phyloP scores from a whole-genome alignment of 495 filamentous ascomycete species.

The Cairneyella variabilis region DNA sequence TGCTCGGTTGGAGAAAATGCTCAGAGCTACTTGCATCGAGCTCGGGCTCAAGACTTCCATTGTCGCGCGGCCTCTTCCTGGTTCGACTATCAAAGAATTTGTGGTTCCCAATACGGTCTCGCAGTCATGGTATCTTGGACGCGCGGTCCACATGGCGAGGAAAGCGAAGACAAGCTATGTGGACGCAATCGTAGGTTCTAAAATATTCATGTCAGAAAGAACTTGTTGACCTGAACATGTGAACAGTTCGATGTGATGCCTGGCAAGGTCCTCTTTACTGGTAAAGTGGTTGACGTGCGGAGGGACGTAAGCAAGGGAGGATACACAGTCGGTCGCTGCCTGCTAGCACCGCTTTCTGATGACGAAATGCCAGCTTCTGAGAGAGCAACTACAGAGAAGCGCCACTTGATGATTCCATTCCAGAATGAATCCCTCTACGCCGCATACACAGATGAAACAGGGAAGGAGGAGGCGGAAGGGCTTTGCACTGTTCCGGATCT shows the following conservation, averaged over 20 bases:
- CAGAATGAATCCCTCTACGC: conserved; percentile 21
- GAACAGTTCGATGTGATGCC: neutral
- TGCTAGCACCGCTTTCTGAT: neutral
- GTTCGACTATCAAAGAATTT: neutral
- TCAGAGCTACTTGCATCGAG: neutral
- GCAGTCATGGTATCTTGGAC: neutral
- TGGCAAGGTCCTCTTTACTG: neutral
- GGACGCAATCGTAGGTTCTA: neutral
- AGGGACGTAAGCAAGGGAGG: neutral
- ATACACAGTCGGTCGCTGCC: neutral
- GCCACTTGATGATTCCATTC: conserved; percentile 16
- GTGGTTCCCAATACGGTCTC: neutral
- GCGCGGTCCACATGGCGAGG: neutral
- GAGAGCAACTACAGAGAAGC: neutral
- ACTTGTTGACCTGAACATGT: too few relatives aligned
- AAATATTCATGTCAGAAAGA: too few relatives aligned
- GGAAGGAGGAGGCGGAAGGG: conserved; percentile 15
- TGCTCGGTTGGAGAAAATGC: neutral
- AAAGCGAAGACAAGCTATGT: neutral
- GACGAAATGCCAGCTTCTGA: too few relatives aligned
- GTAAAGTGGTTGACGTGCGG: neutral
- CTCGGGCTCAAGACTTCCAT: neutral
- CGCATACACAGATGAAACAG: neutral
- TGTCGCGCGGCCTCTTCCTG: neutral
- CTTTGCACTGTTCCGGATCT: conserved; percentile 35